Base-by-base conservation (phyloP, 805 yeast species). In the Yarrowia deformans region DNA sequence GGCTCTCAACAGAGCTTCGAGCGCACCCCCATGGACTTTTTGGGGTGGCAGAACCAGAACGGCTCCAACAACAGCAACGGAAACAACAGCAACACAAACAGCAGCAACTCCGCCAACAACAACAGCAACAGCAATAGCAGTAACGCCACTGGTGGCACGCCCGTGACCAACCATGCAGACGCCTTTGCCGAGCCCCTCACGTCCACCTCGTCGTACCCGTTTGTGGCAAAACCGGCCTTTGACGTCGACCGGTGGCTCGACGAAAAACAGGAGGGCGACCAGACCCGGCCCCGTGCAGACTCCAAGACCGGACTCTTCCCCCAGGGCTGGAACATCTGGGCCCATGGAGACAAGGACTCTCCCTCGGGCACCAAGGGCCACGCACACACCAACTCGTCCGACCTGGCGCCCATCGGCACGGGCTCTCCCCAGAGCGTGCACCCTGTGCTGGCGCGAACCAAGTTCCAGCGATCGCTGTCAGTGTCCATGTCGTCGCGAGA, bases 271-370 rank as follows among this genome's bases (percentile, higher is more conserved):
- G 50, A 58, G 32, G 40, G 39, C 40, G 39, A 43, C 45, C 35
- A 37, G 40, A n/a, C 19, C 3, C 64, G 64, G 3, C 50, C 66
- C 29, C 50, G 66, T 1, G 66, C 66, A 12, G 66, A 60, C 66
- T 60, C 66, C 19, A 60, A 60, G 8, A 43, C 66, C 3, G 66
- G 66, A 8, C 52, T 60, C 14, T 60, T 60, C 34, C 66, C 66
- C 42, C 66, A 60, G 66, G 66, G 66, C n/a, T 60, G 66, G 66
- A 60, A 60, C 66, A 60, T 60, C 18, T 60, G 66, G 66, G 66
- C 66, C n/a, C 66, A 60, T 19, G 63, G 63, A 16, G 66, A 60
- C 42, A 60, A 60, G 29, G 66, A 60, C 52, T 29, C 64, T 23
- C 50, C 64, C 12, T 23, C 35, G 8, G 50, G 46, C 16, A 4